phyloP scores from a whole-genome alignment of 1,284 basidiomycete species.

The Salmacisia buchloeana region DNA sequence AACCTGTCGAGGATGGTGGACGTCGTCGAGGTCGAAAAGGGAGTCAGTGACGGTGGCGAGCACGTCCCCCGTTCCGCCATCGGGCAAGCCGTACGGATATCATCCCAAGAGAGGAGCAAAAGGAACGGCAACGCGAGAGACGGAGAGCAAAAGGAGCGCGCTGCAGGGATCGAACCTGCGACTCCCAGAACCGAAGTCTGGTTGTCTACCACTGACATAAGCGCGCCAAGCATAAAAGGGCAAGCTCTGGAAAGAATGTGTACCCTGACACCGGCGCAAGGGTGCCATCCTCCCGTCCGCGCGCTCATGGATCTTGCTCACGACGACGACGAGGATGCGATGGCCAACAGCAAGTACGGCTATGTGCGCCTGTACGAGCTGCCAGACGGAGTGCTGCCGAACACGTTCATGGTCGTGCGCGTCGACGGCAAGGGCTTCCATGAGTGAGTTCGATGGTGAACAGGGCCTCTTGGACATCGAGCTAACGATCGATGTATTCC shows the following conservation, averaged over 20 bases:
- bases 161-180: conserved; percentile 6
- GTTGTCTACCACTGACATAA: conserved; percentile 9
- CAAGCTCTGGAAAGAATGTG: too few species aligned
- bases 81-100: too few species aligned
- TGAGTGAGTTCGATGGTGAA: conserved; percentile 57
- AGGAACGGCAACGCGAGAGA: neutral
- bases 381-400: conserved; percentile 76
- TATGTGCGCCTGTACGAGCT: conserved; percentile 89
- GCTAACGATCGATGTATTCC: too few species aligned
- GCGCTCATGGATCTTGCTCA: too few species aligned
- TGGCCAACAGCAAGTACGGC: conserved; percentile 87
- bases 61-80: too few species aligned
- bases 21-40: too few species aligned
- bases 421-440: conserved; percentile 94
- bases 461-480: neutral
- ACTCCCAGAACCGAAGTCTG: conserved; percentile 2
- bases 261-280: too few species aligned
- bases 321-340: conserved; percentile 44
- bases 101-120: neutral
- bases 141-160: neutral
- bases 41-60: too few species aligned
- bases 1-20: too few species aligned
- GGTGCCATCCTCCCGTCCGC: too few species aligned
- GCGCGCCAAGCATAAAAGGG: conserved; percentile 1
- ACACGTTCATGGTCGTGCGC: conserved; percentile 76